phyloP scores from a whole-genome alignment of 148 eudicot species.

The Cornus suecica region DNA sequence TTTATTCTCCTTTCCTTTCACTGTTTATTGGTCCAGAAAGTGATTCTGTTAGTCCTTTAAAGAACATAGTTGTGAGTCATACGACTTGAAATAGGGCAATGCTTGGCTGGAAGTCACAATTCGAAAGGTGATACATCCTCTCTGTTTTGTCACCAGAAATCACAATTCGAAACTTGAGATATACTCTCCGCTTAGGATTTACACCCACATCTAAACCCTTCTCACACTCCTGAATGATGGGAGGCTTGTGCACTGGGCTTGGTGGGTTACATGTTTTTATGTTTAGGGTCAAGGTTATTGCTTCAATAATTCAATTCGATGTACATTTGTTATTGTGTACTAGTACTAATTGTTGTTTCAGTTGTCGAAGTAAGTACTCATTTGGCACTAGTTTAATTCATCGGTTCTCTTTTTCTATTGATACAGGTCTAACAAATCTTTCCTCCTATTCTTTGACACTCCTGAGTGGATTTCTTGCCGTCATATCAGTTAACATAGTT shows the following conservation, averaged over 20 bases:
- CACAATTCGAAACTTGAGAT: too few relatives aligned
- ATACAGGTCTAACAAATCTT: slow-evolving; percentile 51
- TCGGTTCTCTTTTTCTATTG: slow-evolving; percentile 39
- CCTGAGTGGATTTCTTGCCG: slow-evolving; percentile 87
- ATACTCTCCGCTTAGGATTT: too few relatives aligned
- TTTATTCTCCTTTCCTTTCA: background rate
- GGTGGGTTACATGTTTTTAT: background rate
- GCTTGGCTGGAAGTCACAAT: background rate
- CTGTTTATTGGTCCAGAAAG: background rate
- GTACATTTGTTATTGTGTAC: background rate
- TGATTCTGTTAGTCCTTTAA: too few relatives aligned
- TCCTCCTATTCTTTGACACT: slow-evolving; percentile 61
- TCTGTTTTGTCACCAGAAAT: too few relatives aligned
- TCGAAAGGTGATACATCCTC: background rate
- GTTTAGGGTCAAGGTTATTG: background rate
- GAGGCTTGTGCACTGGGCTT: background rate
- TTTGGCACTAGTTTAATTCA: slow-evolving; percentile 44
- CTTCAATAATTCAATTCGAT: background rate
- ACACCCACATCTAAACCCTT: too few relatives aligned
- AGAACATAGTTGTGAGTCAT: too few relatives aligned
- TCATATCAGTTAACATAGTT: slow-evolving; percentile 75
- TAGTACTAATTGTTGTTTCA: background rate
- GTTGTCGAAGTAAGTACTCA: slow-evolving; percentile 2
- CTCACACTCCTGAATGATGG: background rate
- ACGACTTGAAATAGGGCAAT: too few relatives aligned